Base-by-base conservation (phyloP, 176 grass and related monocot species). In the Neostapfia colusana region DNA sequence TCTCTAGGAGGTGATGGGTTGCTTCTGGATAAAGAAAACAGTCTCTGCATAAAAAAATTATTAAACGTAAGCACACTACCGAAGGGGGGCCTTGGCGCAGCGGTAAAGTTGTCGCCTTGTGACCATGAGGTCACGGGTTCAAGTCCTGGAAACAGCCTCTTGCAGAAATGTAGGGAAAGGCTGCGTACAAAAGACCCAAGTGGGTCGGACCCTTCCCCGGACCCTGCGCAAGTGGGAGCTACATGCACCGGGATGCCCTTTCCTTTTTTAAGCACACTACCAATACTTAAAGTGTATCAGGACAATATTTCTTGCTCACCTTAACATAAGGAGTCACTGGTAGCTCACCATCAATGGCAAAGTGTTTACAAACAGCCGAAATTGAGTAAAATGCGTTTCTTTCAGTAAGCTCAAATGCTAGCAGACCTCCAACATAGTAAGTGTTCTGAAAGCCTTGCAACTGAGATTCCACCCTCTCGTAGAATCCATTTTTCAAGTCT, bases 361-460 rank as follows among this genome's bases (percentile, higher is more conserved):
- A 92, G 75, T 92, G 80, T 69, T 89, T 92, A 78, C 86, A 86
- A 39, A 92, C 67, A 64, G 87, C 15, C 14, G 67, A 84, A 69
- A 92, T 86, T 67, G 90, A 82, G 70, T 89, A 92, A 4, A 61
- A 86, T 50, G 86, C 81, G 73, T 89, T 92, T 69, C 90, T 79
- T 82, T 92, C 90, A 0, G 90, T 92, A 63, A 92, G 83, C 77
- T 92, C 86, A 84, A 92, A 92, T 42, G 90, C 90, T 85, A 92
- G 63, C 63, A 92, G 59, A 18, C 90, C 90, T 83, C 90, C 90
- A 2, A 92, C 80, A 81, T 89, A 89, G 74, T 92, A 92, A 61
- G 90, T 92, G 84, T 89, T 89, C 83, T 89, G 90, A 81, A 84
- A 92, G 55, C 90, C 90, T 89, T 92, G 90, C 70, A 92, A 60